These are phyloP conservation scores for Hibiscus trionum DNA, from an alignment of 345 rosid genomes.

Conservation along the genomic window DNA sequence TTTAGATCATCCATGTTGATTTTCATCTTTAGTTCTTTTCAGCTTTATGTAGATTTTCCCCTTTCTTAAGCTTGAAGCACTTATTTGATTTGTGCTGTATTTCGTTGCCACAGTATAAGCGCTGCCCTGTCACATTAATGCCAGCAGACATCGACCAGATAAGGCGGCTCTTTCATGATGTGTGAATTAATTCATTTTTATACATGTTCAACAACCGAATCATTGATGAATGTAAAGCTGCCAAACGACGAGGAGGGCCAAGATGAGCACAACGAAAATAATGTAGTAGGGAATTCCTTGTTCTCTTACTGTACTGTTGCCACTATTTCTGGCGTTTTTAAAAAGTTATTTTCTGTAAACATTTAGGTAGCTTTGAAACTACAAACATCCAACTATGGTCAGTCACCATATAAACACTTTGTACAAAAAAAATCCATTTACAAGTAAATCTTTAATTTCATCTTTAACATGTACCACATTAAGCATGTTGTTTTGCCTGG, in stretches of 20 bases:
- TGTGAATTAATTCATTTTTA: constrained; percentile 28
- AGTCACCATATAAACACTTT: not conserved
- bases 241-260: not conserved
- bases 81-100: constrained; percentile 3
- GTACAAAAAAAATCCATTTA: not conserved
- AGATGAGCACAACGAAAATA: not conserved
- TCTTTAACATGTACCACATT: not conserved
- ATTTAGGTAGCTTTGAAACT: constrained; percentile 7
- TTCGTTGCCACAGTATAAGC: constrained; percentile 54
- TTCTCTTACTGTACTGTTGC: not conserved
- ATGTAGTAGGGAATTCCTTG: not conserved
- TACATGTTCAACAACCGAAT: not conserved
- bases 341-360: not conserved
- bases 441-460: not conserved
- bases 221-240: not conserved
- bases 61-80: not conserved
- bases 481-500: not conserved
- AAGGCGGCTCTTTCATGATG: constrained; percentile 88
- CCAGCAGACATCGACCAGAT: constrained; percentile 72
- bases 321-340: not conserved
- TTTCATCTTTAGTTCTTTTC: not conserved
- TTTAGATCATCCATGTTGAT: not conserved
- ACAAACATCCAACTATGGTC: not conserved
- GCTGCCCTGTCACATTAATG: constrained; percentile 86
- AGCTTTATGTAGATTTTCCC: not conserved